These are phyloP conservation scores for Wallacemonas collosoma DNA, from an alignment of 208 protist genomes.

Conservation along the genomic window DNA sequence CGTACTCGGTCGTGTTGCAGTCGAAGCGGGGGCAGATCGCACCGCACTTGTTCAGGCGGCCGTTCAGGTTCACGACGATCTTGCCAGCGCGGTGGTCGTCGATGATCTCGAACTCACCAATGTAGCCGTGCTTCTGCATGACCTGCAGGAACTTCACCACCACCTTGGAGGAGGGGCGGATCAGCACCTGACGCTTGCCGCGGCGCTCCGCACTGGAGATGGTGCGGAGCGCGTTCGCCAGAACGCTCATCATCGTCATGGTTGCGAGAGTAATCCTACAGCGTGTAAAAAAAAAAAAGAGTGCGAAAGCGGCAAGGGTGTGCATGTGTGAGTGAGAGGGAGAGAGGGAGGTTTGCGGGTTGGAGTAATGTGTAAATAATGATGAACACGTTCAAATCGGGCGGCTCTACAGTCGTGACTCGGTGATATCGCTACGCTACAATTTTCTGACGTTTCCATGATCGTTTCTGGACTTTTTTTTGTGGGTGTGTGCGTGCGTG, in stretches of 20 bases:
- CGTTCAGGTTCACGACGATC: conserved; percentile 99
- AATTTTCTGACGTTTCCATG: too few relatives aligned
- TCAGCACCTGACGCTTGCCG: conserved; percentile 99
- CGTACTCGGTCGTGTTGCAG: conserved; percentile 95
- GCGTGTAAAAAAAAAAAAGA: conserved; percentile 20
- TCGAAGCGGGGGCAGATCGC: conserved; percentile 99
- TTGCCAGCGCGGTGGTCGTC: conserved; percentile 99
- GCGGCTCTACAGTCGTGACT: too few relatives aligned
- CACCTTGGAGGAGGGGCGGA: conserved; percentile 99
- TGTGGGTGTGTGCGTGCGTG: too few relatives aligned
- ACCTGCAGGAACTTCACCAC: conserved; percentile 99
- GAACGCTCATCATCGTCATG: conserved; percentile 99
- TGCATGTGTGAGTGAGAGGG: neutral
- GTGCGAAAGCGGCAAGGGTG: neutral
- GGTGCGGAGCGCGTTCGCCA: conserved; percentile 98
- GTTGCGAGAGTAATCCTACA: conserved; percentile 36
- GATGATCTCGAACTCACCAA: conserved; percentile 99
- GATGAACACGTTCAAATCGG: too few relatives aligned
- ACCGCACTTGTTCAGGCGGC: conserved; percentile 99
- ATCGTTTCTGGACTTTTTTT: too few relatives aligned
- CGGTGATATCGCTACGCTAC: too few relatives aligned
- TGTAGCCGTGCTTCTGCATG: conserved; percentile 99
- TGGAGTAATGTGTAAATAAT: too few relatives aligned
- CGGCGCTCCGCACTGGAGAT: conserved; percentile 99
- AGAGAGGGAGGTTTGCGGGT: neutral